Evolutionary conservation across 768 basidiomycete genomes (phyloP), one percentile per base, ranked within the genome.

Genomic region (Tephrocybe sp.): DNA sequence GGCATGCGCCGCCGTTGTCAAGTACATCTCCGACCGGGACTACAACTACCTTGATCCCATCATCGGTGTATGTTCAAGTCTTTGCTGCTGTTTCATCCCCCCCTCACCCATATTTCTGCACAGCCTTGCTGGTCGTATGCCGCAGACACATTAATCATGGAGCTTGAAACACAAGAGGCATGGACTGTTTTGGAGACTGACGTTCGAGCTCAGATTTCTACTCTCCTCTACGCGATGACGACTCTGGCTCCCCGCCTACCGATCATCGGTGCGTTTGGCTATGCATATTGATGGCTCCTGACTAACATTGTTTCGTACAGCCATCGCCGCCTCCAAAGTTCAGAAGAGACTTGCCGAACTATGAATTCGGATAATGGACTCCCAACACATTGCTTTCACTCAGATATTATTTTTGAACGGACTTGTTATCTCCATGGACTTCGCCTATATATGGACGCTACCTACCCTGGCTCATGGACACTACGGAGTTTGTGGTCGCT

Each of bases 1-100:
- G 46, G 70, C 79, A 32, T 79, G 80, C 54, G 75, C 81, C 45
- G 69, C 77, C 35, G 67, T 89, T 60, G 76, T 84, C 61, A 83
- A 83, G 59, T 78, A 81, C 53, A 72, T 89, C 49, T 65, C 74
- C 20, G 84, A 88, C 20, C 65, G 75, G 57, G 87, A 89, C 59
- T 85, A 80, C 55, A 75, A 78, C 34, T 85, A 81, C 65, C 74
- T 89, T n/a, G 88, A 91, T 68, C 88, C 88, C 20, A 80, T 89
- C 55, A 74, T 89, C 54, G 86, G 84, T 45, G 87, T 89, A 71
- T 56, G 85, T 68, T 17, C 22, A 4, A 34, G 23, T 26, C 43
- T 54, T 38, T 39, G 49, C 34, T 51, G 8, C 39, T 36, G 33
- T 55, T 30, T 39, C 47, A 11, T n/a, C n/a, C 26, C 26, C n/a